These are phyloP conservation scores for Edaphochlamys debaryana DNA, from an alignment of 139 green algal genomes.

Conservation along the genomic window DNA sequence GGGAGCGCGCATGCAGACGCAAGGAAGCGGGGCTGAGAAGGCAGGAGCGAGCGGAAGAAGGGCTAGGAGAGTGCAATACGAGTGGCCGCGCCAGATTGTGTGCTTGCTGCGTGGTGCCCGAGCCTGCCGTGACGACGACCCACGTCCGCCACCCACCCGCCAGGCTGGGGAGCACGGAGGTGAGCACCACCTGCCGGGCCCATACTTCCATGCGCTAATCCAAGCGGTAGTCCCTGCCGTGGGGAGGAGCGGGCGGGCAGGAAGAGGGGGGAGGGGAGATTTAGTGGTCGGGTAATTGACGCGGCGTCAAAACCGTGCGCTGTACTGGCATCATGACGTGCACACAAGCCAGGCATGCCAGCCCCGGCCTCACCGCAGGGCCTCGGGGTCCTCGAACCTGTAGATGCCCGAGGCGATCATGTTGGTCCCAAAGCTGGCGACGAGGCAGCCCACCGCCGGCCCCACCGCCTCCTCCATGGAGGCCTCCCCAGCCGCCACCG, in stretches of 20 bases:
- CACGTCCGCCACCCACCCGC: not conserved
- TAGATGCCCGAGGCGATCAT: conserved; percentile 80
- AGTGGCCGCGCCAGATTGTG: no score
- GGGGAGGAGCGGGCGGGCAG: not conserved
- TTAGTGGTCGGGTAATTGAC: no score
- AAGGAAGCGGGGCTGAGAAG: no score
- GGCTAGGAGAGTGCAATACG: no score
- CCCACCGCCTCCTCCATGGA: conserved; percentile 70
- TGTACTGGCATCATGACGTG: no score
- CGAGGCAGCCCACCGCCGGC: conserved; percentile 76
- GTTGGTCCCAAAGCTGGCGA: conserved; percentile 79
- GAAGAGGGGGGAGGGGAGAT: not conserved
- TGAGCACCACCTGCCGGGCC: conserved; percentile 77
- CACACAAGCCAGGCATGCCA: no score
- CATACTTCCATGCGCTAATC: conserved; percentile 79
- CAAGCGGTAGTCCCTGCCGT: conserved; percentile 55
- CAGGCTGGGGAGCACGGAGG: conserved; percentile 56
- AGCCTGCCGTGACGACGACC: no score
- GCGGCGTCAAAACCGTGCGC: no score
- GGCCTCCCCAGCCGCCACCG: conserved; percentile 48
- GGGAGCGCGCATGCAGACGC: no score
- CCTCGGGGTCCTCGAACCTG: conserved; percentile 72
- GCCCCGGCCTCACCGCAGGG: conserved; percentile 50
- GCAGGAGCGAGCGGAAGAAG: no score
- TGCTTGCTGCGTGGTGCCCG: no score